phyloP scores from a whole-genome alignment of 169 alveolate genomes.

The Plasmodium vinckei region DNA sequence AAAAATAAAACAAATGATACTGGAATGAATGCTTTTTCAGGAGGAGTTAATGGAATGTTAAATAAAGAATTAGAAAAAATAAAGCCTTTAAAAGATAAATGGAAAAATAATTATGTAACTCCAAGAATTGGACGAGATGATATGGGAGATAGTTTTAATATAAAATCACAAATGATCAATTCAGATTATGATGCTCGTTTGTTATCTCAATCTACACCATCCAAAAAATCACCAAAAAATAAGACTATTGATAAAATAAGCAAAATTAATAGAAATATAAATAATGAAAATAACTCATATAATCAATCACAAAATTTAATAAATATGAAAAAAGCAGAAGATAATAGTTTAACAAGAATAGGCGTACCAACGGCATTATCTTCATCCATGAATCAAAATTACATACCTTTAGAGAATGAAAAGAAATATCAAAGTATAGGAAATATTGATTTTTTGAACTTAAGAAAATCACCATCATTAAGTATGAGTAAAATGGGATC shows the following conservation, averaged over 20 bases:
- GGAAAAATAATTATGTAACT: slow-evolving; percentile 40
- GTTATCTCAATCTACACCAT: slow-evolving; percentile 5
- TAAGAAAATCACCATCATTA: slow-evolving; percentile 28
- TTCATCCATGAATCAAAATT: background rate
- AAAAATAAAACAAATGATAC: slow-evolving; percentile 16
- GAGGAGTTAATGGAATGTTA: slow-evolving; percentile 8
- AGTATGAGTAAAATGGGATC: slow-evolving; percentile 29
- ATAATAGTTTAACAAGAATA: slow-evolving; percentile 1
- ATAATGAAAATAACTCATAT: background rate
- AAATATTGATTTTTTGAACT: slow-evolving; percentile 15
- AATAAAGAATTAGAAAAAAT: slow-evolving; percentile 17
- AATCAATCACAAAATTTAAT: background rate
- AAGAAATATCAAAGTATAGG: slow-evolving; percentile 27
- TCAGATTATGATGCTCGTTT: slow-evolving; percentile 9
- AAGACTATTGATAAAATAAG: slow-evolving; percentile 16
- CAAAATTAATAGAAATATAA: slow-evolving; percentile 7
- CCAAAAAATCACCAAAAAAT: slow-evolving; percentile 34
- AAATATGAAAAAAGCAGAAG: background rate
- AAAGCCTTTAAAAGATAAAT: slow-evolving; percentile 46
- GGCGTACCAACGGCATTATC: background rate
- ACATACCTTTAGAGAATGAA: background rate
- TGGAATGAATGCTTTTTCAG: background rate
- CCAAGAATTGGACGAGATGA: slow-evolving; percentile 53
- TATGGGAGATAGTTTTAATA: slow-evolving; percentile 2
- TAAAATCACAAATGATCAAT: slow-evolving; percentile 2